Evolutionary conservation across 2,329 filamentous ascomycete genomes (phyloP), one percentile per base, ranked within the genome.

Genomic region (Exophiala aquamarina): DNA sequence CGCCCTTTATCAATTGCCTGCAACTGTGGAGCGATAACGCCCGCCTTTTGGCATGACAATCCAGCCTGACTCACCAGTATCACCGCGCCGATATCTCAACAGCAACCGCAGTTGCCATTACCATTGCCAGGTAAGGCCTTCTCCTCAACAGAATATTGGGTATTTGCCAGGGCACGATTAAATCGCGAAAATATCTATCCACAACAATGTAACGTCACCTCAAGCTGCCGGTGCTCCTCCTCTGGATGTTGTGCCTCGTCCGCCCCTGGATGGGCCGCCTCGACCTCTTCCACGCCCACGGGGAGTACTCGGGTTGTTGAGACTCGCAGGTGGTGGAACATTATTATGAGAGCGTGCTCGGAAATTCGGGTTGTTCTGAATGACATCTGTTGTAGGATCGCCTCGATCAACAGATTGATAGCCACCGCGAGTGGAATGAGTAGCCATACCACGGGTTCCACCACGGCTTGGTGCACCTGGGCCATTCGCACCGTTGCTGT

Each of bases 291-390:
- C 64, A 41, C 65, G 62, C 19, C 70, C 62, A n/a, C 60, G 55
- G 19, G 58, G 54, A 44, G 60, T 56, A 3, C 55, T 57, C 13
- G 53, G 17, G 20, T 44, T 18, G 29, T 71, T 66, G 23, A 75
- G 49, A 33, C 49, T 62, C 33, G 68, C 60, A 3, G 73, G 73
- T 10, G 73, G 73, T 5, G 78, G 76, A 4, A 78, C 76, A 44
- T 71, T 72, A 31, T 65, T 65, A 58, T 78, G 78, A 59, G 68
- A 71, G 54, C 78, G 75, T 3, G 78, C 76, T 20, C 71, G 69
- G 66, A 83, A 83, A 41, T 73, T 70, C 1, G 75, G 76, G 59
- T 81, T 82, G 58, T 77, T 73, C 45, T 70, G 63, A 13, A 81
- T 60, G 2, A 83, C 67, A n/a, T 77, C 78, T 20, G 74, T 73